phyloP scores from a whole-genome alignment of 108 stramenopile genomes.

The Mayamaea pseudoterrestris region DNA sequence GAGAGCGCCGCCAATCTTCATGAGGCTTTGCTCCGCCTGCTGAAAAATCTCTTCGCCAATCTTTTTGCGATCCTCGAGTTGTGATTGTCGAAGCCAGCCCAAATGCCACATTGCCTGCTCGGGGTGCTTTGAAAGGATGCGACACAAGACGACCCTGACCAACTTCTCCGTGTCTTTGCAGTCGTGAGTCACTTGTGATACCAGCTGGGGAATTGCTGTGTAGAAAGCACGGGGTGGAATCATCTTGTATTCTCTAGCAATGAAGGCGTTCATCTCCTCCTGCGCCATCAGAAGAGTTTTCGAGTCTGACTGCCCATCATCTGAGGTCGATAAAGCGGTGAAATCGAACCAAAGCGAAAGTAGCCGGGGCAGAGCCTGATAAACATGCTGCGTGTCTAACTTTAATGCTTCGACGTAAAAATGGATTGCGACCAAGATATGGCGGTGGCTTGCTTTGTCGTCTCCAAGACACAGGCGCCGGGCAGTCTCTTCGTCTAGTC shows the following conservation, averaged over 20 bases:
- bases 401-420: constrained; percentile 59
- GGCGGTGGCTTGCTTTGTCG: constrained; percentile 54
- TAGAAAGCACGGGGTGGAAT: constrained; percentile 70
- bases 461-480: constrained; percentile 20
- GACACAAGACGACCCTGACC: constrained; percentile 43
- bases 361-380: constrained; percentile 77
- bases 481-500: constrained; percentile 28
- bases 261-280: constrained; percentile 38
- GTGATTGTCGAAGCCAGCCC: constrained; percentile 66
- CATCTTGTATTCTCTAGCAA: constrained; percentile 27
- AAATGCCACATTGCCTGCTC: constrained; percentile 79
- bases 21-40: constrained; percentile 46
- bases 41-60: constrained; percentile 68
- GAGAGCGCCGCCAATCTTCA: constrained; percentile 29
- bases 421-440: constrained; percentile 48
- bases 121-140: constrained; percentile 66
- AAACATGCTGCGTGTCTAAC: constrained; percentile 66
- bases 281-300: constrained; percentile 20
- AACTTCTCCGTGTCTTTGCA: constrained; percentile 44
- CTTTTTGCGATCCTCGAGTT: constrained; percentile 29
- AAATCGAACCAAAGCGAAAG: constrained; percentile 84
- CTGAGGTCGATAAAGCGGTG: constrained; percentile 7
- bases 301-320: not conserved
- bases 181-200: constrained; percentile 53
- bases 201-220: constrained; percentile 74